A percentile compares a stretch with the other conserved stretches of the same genome.
Evolutionary conservation across 495 filamentous ascomycete genomes (phyloP).

Genomic region (Lasiosphaeria ovina): DNA sequence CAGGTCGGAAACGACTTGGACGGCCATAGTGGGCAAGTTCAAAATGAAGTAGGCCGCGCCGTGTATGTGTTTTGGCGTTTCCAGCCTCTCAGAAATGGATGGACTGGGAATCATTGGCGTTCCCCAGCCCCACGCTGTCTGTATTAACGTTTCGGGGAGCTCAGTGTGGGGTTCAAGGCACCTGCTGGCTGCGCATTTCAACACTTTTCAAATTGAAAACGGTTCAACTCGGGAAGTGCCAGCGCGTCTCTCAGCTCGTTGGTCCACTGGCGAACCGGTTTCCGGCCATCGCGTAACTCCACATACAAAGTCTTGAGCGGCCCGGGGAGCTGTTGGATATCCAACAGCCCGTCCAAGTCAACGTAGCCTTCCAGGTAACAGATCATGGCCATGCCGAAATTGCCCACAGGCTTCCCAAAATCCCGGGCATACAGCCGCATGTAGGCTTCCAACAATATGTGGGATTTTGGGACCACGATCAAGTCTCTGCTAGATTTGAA

Average conservation of each 20-base stretch:
- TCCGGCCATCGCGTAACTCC: constrained; percentile 16
- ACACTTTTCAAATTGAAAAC: no score
- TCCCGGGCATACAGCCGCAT: constrained; percentile 20
- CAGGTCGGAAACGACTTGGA: constrained; percentile 57
- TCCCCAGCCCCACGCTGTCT: no score
- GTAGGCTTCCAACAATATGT: constrained; percentile 22
- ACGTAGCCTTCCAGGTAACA: constrained; percentile 20
- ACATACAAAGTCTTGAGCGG: constrained; percentile 21
- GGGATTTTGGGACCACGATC: constrained; percentile 18
- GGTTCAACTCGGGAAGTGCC: neutral
- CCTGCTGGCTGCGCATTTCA: no score
- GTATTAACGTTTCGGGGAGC: no score
- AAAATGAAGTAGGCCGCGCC: no score
- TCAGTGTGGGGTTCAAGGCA: no score
- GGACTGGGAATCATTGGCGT: no score
- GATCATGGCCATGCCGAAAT: constrained; percentile 20
- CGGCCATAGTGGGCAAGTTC: neutral
- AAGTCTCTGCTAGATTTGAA: constrained; percentile 13
- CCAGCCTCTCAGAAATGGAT: no score
- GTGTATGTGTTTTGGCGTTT: no score
- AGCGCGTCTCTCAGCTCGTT: constrained; percentile 16
- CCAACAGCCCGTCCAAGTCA: constrained; percentile 20
- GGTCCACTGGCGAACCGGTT: constrained; percentile 18
- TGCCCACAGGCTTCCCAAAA: constrained; percentile 18
- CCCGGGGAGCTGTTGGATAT: constrained; percentile 18